Conservation (phyloP, 108 stramenopile genomes). For the Fragilaria radians region DNA sequence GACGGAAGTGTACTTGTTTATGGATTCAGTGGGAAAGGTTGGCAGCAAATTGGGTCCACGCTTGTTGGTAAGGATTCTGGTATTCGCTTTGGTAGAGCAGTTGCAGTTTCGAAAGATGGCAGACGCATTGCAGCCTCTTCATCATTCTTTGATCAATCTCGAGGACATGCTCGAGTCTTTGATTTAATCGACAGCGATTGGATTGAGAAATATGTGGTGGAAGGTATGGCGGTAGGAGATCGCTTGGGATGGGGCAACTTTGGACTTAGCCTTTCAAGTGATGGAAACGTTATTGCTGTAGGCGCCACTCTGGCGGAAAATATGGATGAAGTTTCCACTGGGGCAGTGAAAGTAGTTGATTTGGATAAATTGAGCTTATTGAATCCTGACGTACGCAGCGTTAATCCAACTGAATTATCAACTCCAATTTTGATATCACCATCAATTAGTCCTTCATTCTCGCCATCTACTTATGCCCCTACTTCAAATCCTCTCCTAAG, state of each 20-base stretch:
- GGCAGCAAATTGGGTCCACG: constrained; percentile 24
- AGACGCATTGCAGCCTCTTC: constrained; percentile 23
- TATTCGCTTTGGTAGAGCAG: constrained; percentile 31
- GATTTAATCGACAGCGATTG: not conserved
- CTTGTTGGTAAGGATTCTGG: constrained; percentile 10
- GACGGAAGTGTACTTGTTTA: constrained; percentile 1
- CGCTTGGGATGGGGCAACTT: constrained; percentile 3
- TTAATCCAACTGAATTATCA: not conserved
- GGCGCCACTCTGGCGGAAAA: constrained; percentile 1
- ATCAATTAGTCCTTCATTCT: no score
- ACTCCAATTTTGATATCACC: no score
- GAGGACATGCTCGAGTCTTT: constrained; percentile 1
- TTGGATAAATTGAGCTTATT: not conserved
- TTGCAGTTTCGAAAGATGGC: constrained; percentile 29
- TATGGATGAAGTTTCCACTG: not conserved
- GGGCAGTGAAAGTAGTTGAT: not conserved
- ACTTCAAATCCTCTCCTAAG: no score
- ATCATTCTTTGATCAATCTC: not conserved
- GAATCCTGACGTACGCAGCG: not conserved
- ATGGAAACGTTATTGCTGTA: not conserved
- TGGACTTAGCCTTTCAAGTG: not conserved
- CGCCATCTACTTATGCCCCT: no score
- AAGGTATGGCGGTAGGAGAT: not conserved
- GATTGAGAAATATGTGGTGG: not conserved
- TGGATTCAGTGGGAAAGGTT: constrained; percentile 2